These are phyloP conservation scores for Lentinula sp. DNA, from an alignment of 768 basidiomycete genomes.

Conservation along the genomic window DNA sequence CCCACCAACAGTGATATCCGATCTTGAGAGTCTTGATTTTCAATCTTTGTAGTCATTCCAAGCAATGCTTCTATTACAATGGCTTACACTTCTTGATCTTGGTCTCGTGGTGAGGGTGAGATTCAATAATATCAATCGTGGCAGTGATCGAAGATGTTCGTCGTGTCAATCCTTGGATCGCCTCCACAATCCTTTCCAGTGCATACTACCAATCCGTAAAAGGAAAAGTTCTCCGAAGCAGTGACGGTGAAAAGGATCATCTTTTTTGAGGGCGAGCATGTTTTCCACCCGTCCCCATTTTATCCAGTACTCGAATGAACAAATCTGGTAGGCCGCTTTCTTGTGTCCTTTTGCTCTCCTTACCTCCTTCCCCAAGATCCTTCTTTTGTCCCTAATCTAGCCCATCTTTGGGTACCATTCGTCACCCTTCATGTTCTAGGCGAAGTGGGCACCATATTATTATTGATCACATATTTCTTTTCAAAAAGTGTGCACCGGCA, in stretches of 20 bases:
- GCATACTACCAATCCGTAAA: too few species aligned
- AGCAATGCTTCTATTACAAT: too few species aligned
- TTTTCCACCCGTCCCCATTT: background rate
- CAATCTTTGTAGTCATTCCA: too few species aligned
- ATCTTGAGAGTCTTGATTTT: too few species aligned
- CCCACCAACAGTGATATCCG: background rate
- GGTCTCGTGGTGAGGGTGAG: too few species aligned
- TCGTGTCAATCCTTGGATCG: too few species aligned
- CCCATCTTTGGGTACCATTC: constrained; percentile 29
- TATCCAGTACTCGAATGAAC: background rate
- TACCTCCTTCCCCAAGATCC: background rate
- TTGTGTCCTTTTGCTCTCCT: background rate
- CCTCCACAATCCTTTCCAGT: too few species aligned
- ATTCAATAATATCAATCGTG: too few species aligned
- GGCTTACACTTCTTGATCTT: too few species aligned
- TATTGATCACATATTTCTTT: constrained; percentile 38
- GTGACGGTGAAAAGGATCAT: too few species aligned
- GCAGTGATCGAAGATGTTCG: too few species aligned
- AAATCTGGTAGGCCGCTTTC: background rate
- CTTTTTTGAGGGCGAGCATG: background rate
- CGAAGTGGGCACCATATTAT: constrained; percentile 43
- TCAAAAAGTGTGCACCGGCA: constrained; percentile 38
- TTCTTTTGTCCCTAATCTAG: constrained; percentile 11
- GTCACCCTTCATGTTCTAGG: constrained; percentile 44
- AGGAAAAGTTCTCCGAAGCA: too few species aligned